A percentile compares a stretch with the other conserved stretches of the same genome.
phyloP scores from a whole-genome alignment of 306 rosid species.

The Senna tora region DNA sequence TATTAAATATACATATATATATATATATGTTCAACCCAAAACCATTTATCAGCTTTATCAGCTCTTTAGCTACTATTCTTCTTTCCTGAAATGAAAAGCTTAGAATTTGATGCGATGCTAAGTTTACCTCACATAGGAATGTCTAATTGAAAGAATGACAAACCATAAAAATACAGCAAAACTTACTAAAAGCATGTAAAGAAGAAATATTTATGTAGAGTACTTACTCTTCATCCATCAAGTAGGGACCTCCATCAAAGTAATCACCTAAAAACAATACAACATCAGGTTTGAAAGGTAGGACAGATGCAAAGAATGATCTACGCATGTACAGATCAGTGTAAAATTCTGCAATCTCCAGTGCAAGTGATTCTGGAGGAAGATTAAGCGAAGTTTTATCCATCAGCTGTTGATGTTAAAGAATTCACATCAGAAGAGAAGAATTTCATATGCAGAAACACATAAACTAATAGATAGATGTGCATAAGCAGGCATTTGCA shows the following conservation, averaged over 20 bases:
- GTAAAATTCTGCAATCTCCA: conserved; percentile 75
- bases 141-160: conserved; percentile 15
- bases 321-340: conserved; percentile 83
- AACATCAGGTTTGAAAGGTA: conserved; percentile 73
- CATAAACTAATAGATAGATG: not conserved
- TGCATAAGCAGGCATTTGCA: conserved; percentile 16
- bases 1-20: not conserved
- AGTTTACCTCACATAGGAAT: conserved; percentile 1
- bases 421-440: conserved; percentile 27
- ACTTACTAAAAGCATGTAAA: conserved; percentile 11
- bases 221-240: conserved; percentile 77
- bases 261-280: conserved; percentile 80
- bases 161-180: conserved; percentile 21
- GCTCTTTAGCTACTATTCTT: conserved; percentile 18
- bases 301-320: conserved; percentile 67
- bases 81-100: conserved; percentile 16
- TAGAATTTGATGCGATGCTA: conserved; percentile 13
- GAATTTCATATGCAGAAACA: conserved; percentile 7
- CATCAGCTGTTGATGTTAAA: conserved; percentile 63
- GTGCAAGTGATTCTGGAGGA: conserved; percentile 67
- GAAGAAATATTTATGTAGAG: conserved; percentile 19
- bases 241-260: conserved; percentile 81
- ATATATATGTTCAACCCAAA: not conserved
- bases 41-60: conserved; percentile 10
- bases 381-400: conserved; percentile 76